Base-by-base conservation (phyloP, 2,329 filamentous ascomycete species). In the Plectosphaerella cucumerina region DNA sequence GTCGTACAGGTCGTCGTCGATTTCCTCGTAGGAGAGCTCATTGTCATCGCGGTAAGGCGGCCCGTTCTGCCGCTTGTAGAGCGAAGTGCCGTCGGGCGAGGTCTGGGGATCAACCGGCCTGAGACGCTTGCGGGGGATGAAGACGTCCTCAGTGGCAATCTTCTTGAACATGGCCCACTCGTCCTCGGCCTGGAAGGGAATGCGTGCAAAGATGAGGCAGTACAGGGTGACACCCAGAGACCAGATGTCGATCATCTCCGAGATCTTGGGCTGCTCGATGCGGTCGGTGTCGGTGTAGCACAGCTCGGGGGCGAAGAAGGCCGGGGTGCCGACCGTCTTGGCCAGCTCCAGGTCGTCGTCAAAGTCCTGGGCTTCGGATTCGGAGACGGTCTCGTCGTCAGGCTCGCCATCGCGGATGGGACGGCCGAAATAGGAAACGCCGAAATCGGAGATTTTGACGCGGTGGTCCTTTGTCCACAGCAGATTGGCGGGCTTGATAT, bases 391-490 rank as follows among this genome's bases (percentile, higher is more conserved):
- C 69, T 87, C 84, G 51, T 91, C 87, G 52, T 90, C 86, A 35
- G 84, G 80, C 60, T 95, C 90, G 49, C 88, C 89, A 44, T 96
- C 90, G 37, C 89, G 81, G 52, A 92, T 88, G 2, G 90, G 90
- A 47, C 90, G 85, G 23, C 94, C 94, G 56, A 99, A 90, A 68
- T 97, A 99, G 1, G 94, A 99, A 2, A 99, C 94, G 31, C 94
- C 94, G 72, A 99, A 99, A 64, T 99, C 94, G 5, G 94, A 97
- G 54, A 99, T 99, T 75, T 99, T 99, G 63, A 97, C 90, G 14
- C 87, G 85, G 59, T 92, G 85, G 56, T 91, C 87, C 60, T 76
- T 85, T 47, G 90, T 95, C 75, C 93, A 91, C 6, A 99, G 77
- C 6, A 99, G 78, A 65, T 97, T 97, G 35, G 93, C 92, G 1